These are phyloP conservation scores for Globisporangium acanthophoron DNA, from an alignment of 352 stramenopile species.

Conservation along the genomic window DNA sequence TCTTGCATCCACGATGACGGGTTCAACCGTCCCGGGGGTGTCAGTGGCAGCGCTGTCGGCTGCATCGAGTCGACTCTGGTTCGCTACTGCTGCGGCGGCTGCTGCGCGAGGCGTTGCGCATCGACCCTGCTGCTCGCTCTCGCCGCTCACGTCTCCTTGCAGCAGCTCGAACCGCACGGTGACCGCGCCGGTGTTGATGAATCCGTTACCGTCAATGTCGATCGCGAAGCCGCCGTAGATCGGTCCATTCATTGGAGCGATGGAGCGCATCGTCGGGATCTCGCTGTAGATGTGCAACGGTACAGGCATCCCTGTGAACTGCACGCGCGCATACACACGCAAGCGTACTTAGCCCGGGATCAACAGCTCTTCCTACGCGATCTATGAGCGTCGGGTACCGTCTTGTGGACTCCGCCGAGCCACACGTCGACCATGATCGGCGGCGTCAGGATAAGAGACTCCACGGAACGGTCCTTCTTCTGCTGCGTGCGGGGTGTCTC, in stretches of 20 bases:
- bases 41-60: not conserved
- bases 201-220: constrained; percentile 51
- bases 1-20: constrained; percentile 4
- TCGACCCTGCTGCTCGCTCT: not conserved
- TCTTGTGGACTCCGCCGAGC: constrained; percentile 48
- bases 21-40: not conserved
- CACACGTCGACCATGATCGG: constrained; percentile 61
- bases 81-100: not conserved
- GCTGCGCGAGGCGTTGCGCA: not conserved
- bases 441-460: constrained; percentile 6
- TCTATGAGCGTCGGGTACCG: constrained; percentile 17
- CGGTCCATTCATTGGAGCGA: constrained; percentile 66
- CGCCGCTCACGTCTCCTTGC: constrained; percentile 2
- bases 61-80: not conserved
- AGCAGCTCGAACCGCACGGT: constrained; percentile 59
- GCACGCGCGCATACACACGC: not conserved
- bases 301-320: constrained; percentile 57
- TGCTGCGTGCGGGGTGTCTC: not conserved
- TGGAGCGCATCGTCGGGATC: constrained; percentile 25
- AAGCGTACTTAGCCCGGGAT: not conserved
- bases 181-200: constrained; percentile 60
- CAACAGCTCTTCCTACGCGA: not conserved
- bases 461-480: not conserved
- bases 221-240: constrained; percentile 67
- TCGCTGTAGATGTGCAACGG: constrained; percentile 47